Evolutionary conservation across 345 rosid genomes (phyloP).

Genomic region (Pugionium dolabratum): DNA sequence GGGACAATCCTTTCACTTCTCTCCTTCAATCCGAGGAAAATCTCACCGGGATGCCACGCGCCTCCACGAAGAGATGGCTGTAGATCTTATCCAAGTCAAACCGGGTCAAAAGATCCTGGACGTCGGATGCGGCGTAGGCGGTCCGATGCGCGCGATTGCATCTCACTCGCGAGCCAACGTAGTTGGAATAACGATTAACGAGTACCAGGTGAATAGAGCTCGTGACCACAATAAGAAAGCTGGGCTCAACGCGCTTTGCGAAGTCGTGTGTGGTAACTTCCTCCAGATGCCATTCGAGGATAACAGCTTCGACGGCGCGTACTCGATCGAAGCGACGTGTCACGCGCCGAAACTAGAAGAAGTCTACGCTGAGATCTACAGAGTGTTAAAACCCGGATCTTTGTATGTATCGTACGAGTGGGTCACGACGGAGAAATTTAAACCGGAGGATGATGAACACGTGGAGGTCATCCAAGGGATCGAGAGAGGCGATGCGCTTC

Average conservation of each 20-base stretch:
- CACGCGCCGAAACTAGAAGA: constrained; percentile 96
- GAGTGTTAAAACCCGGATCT: constrained; percentile 88
- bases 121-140: constrained; percentile 97
- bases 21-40: constrained; percentile 72
- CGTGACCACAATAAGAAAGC: constrained; percentile 87
- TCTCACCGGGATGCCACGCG: constrained; percentile 91
- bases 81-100: constrained; percentile 67
- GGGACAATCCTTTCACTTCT: constrained; percentile 99
- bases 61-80: constrained; percentile 88
- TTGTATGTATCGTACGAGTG: constrained; percentile 84
- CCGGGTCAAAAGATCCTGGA: constrained; percentile 69
- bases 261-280: constrained; percentile 91
- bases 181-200: constrained; percentile 93
- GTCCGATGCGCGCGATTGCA: constrained; percentile 98
- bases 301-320: constrained; percentile 87
- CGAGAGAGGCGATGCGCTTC: constrained; percentile 90
- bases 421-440: constrained; percentile 84
- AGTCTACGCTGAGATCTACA: constrained; percentile 80
- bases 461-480: constrained; percentile 87
- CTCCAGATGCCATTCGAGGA: constrained; percentile 86
- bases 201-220: constrained; percentile 93
- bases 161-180: constrained; percentile 84
- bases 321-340: constrained; percentile 95
- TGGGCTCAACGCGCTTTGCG: constrained; percentile 76
- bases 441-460: constrained; percentile 52